phyloP scores from a whole-genome alignment of 2,329 filamentous ascomycete genomes.

The Pseudogymnoascus verrucosus region DNA sequence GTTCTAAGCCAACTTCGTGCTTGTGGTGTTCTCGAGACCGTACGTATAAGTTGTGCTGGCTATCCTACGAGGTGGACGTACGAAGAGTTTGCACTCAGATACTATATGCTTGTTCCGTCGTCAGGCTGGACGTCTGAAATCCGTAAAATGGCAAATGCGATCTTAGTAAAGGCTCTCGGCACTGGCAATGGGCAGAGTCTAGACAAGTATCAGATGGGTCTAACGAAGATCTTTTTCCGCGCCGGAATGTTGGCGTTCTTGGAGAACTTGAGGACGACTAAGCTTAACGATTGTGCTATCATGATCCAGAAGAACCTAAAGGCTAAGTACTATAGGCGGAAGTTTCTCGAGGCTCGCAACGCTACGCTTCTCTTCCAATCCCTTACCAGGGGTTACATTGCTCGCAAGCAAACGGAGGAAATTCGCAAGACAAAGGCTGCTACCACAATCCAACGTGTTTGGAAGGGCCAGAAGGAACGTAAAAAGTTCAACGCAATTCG shows the following conservation, averaged over 20 bases:
- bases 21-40: conserved; percentile 97
- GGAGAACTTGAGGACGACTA: conserved; percentile 83
- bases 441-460: conserved; percentile 89
- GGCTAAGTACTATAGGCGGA: conserved; percentile 89
- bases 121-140: conserved; percentile 89
- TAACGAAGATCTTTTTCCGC: conserved; percentile 99
- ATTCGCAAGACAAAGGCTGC: conserved; percentile 77
- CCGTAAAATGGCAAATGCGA: conserved; percentile 85
- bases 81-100: conserved; percentile 92
- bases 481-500: conserved; percentile 72
- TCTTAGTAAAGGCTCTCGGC: conserved; percentile 80
- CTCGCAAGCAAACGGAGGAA: conserved; percentile 70
- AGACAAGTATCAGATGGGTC: conserved; percentile 94
- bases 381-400: conserved; percentile 66
- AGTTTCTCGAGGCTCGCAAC: conserved; percentile 78
- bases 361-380: conserved; percentile 77
- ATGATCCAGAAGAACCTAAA: conserved; percentile 98
- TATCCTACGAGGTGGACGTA: conserved; percentile 99
- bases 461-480: conserved; percentile 85
- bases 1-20: conserved; percentile 93
- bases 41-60: conserved; percentile 92
- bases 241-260: conserved; percentile 98
- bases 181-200: conserved; percentile 63
- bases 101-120: conserved; percentile 96
- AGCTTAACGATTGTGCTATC: conserved; percentile 87